Evolutionary conservation across 495 filamentous ascomycete genomes (phyloP).

Genomic region (Astrocystis sublimbata): DNA sequence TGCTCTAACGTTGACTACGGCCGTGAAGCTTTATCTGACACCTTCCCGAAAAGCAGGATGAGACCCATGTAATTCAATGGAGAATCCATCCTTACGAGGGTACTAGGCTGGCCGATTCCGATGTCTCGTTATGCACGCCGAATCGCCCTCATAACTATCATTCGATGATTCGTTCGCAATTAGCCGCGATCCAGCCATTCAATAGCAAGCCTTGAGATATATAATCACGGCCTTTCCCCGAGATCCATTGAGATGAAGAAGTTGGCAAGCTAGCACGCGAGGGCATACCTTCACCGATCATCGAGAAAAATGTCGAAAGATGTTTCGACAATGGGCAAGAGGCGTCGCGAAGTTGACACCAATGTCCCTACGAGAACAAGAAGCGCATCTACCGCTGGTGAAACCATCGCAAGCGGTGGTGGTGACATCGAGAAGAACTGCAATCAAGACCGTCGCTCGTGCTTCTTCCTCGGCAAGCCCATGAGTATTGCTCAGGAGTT

Average conservation of each 20-base stretch:
- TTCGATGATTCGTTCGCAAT: background rate
- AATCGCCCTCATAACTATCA: background rate
- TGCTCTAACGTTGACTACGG: conserved; percentile 11
- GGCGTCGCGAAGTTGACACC: background rate
- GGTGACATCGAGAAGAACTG: conserved; percentile 27
- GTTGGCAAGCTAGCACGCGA: background rate
- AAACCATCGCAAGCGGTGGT: conserved; percentile 18
- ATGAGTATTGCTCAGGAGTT: conserved; percentile 32
- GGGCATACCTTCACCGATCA: background rate
- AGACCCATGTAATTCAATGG: background rate
- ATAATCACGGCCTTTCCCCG: background rate
- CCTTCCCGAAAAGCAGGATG: background rate
- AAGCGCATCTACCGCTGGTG: background rate
- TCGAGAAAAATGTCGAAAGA: background rate
- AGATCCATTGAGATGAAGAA: background rate
- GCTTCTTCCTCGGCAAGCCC: conserved; percentile 29
- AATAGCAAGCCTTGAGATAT: background rate
- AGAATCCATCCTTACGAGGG: background rate
- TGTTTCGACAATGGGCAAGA: background rate
- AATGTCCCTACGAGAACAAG: background rate
- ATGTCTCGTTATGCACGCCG: background rate
- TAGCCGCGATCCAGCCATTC: background rate
- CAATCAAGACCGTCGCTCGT: conserved; percentile 21
- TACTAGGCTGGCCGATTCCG: background rate
- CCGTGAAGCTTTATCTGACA: conserved; percentile 9